phyloP scores from a whole-genome alignment of 192 early-diverging fungal species.

The Podila minutissima region DNA sequence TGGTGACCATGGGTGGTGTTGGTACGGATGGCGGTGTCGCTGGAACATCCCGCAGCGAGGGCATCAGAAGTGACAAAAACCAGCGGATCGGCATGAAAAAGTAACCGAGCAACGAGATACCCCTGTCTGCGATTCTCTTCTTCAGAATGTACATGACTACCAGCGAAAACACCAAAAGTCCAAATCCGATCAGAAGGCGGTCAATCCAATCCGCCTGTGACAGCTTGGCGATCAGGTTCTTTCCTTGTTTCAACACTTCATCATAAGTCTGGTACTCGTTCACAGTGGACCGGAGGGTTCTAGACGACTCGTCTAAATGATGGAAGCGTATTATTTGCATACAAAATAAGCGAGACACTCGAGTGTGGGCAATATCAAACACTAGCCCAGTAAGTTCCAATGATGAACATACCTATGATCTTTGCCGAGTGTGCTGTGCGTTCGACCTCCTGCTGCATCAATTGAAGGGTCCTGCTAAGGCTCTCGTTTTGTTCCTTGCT shows the following conservation, averaged over 20 bases:
- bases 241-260: constrained; percentile 62
- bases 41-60: constrained; percentile 16
- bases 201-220: constrained; percentile 77
- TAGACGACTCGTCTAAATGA: constrained; percentile 64
- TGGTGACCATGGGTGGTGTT: not conserved
- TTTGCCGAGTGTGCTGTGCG: constrained; percentile 64
- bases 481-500: constrained; percentile 68
- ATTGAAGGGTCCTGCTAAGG: constrained; percentile 62
- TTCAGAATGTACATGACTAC: constrained; percentile 74
- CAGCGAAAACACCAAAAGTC: constrained; percentile 65
- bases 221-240: constrained; percentile 69
- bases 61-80: constrained; percentile 29
- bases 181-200: constrained; percentile 66
- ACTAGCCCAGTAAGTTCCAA: not conserved
- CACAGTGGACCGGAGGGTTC: constrained; percentile 58
- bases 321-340: not conserved
- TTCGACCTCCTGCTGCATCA: constrained; percentile 76
- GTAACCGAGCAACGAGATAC: constrained; percentile 44
- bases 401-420: constrained; percentile 57
- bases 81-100: constrained; percentile 43
- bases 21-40: not conserved
- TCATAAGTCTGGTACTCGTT: constrained; percentile 67
- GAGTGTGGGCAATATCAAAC: too few relatives aligned
- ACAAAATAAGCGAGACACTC: not conserved
- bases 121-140: constrained; percentile 68